Evolutionary conservation across 1,284 basidiomycete species (phyloP), one percentile per base, ranked within the genome.

Genomic region (Ganoderma multipileum): DNA sequence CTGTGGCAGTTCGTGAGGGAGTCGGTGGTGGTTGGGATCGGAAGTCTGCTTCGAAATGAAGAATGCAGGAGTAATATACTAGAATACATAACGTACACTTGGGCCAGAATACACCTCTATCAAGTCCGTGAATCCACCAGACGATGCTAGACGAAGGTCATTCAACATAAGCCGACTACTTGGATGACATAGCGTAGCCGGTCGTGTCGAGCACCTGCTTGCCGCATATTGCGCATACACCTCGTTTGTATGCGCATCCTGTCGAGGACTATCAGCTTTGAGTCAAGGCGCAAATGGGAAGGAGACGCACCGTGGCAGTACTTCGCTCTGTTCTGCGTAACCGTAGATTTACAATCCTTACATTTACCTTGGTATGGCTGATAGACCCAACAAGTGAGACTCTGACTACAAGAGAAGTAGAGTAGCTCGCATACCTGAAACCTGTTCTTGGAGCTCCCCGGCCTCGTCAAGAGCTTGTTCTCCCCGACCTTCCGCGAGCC

Each of bases 191-290:
- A 67, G 86, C 87, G 78, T 95, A 95, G 73, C 91, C 89, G 3
- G 86, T 87, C 5, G 91, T 94, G 77, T 95, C 93, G 47, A 95
- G 84, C 65, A 95, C 92, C 76, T 90, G 83, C 76, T 93, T 94
- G 73, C 93, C 94, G 73, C 93, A 95, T 81, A 95, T 94, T 52
- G 91, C 88, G 75, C 94, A 95, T 39, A 91, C 79, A 16, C 93
- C 93, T 75, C 92, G 93, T 83, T 91, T 94, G 80, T 91, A 95
- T 18, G 93, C 93, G 77, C 93, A 95, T 39, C 92, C 94, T 95
- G 68, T 65, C 58, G 20, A 64, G 50, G 65, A 50, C 20, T 58
- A 50, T 75, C 38, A 30, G 23, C 42, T 54, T 61, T 30, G 68
- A 65, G 55, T 64, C 61, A n/a, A 0, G 30, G 2, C 33, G 61